These are phyloP conservation scores for Marasmius tenuissimus DNA, from an alignment of 1,284 basidiomycete species.

Conservation along the genomic window DNA sequence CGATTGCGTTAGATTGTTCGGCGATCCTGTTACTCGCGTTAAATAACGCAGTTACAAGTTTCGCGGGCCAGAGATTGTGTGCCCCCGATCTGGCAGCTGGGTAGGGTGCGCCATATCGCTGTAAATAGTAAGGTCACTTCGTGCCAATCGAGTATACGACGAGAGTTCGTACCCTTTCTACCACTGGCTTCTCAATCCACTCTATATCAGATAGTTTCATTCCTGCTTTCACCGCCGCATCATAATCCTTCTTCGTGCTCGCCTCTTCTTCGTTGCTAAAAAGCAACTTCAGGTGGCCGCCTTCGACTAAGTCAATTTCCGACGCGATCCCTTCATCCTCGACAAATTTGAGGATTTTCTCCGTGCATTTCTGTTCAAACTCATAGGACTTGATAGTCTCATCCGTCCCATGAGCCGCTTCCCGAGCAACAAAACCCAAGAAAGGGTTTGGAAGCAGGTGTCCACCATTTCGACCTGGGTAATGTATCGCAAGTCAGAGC, in stretches of 20 bases:
- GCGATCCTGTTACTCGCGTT: conserved; percentile 33
- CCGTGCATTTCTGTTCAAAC: conserved; percentile 59
- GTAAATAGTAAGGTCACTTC: background rate
- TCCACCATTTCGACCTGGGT: conserved; percentile 72
- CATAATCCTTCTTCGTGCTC: conserved; percentile 42
- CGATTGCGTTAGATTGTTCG: conserved; percentile 27
- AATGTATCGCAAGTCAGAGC: background rate
- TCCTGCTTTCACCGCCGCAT: conserved; percentile 56
- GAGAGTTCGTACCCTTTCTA: conserved; percentile 40
- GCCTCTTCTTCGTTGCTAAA: conserved; percentile 45
- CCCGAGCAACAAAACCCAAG: conserved; percentile 40
- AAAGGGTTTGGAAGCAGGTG: conserved; percentile 64
- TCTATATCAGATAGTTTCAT: conserved; percentile 43
- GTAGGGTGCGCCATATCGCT: conserved; percentile 59
- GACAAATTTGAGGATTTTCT: conserved; percentile 52
- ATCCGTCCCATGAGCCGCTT: conserved; percentile 42
- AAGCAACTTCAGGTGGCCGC: conserved; percentile 54
- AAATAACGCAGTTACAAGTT: conserved; percentile 69
- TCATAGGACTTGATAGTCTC: conserved; percentile 56
- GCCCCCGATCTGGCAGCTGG: conserved; percentile 49
- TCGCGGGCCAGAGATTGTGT: conserved; percentile 77
- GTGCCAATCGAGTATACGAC: background rate
- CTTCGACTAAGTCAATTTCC: conserved; percentile 63
- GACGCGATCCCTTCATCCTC: conserved; percentile 40
- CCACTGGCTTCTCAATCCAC: conserved; percentile 49